A percentile compares a stretch with the other conserved stretches of the same genome.
phyloP scores from a whole-genome alignment of 2,329 filamentous ascomycete genomes.

The Penicillium glabrum region DNA sequence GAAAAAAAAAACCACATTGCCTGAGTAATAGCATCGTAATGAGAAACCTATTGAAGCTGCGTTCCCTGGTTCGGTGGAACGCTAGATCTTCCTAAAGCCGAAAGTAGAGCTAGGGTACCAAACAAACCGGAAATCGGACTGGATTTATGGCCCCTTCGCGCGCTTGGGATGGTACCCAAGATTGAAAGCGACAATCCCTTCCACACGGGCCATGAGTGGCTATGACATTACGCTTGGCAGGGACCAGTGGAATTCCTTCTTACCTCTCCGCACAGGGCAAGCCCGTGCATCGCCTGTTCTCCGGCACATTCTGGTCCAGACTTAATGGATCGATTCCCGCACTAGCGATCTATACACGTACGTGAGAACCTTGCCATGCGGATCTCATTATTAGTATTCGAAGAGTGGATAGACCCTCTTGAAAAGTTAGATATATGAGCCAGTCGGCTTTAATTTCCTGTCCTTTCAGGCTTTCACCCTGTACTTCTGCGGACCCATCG shows the following conservation, averaged over 20 bases:
- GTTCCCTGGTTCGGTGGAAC: conserved; percentile 6
- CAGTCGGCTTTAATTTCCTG: neutral
- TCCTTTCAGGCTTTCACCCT: neutral
- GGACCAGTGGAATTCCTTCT: neutral
- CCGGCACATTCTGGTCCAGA: neutral
- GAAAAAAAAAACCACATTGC: neutral
- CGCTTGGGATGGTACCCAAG: neutral
- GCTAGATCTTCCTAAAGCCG: neutral
- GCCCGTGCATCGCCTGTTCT: conserved; percentile 3
- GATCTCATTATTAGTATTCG: neutral
- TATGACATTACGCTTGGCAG: neutral
- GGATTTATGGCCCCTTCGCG: neutral
- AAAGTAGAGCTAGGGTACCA: neutral
- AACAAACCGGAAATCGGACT: neutral
- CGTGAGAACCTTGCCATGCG: neutral
- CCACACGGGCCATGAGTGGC: neutral
- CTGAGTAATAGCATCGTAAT: neutral
- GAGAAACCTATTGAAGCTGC: neutral
- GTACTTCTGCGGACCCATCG: neutral
- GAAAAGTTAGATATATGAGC: no score
- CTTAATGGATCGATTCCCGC: conserved; percentile 9
- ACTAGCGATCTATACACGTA: conserved; percentile 8
- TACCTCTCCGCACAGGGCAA: conserved; percentile 1
- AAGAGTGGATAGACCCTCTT: neutral
- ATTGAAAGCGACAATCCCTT: neutral